A percentile compares a stretch with the other conserved stretches of the same genome.
Conservation (phyloP, 1,139 yeast species). For the Geotrichum siamense region DNA sequence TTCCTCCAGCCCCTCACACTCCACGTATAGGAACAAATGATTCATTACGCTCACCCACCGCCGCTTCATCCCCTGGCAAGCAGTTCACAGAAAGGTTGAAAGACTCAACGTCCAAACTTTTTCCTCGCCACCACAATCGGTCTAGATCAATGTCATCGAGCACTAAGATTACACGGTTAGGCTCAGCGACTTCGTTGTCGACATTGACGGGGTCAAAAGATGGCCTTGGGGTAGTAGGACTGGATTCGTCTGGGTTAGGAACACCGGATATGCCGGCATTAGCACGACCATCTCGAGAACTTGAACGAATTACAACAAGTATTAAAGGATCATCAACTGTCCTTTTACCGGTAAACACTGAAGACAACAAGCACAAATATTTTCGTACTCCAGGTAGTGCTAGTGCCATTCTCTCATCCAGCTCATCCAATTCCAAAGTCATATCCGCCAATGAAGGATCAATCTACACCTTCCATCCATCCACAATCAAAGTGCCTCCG, state of each 20-base stretch:
- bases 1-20: background rate
- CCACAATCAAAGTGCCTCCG: constrained; percentile 28
- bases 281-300: constrained; percentile 39
- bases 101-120: constrained; percentile 32
- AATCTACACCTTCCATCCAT: constrained; percentile 43
- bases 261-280: constrained; percentile 38
- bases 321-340: constrained; percentile 20
- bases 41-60: constrained; percentile 23
- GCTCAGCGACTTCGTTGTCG: constrained; percentile 26
- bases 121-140: constrained; percentile 34
- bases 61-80: no score
- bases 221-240: no score
- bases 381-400: constrained; percentile 35
- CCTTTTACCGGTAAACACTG: constrained; percentile 20
- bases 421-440: constrained; percentile 44
- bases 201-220: constrained; percentile 24
- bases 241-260: constrained; percentile 32
- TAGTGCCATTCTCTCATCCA: constrained; percentile 40
- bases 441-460: constrained; percentile 37
- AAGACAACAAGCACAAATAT: constrained; percentile 29
- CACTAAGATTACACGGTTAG: constrained; percentile 22
- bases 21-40: background rate
- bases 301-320: constrained; percentile 38
- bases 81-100: constrained; percentile 28
- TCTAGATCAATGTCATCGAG: constrained; percentile 32